Evolutionary conservation across 768 basidiomycete species (phyloP), one percentile per base, ranked within the genome.

Genomic region (Pleurotus platypus): DNA sequence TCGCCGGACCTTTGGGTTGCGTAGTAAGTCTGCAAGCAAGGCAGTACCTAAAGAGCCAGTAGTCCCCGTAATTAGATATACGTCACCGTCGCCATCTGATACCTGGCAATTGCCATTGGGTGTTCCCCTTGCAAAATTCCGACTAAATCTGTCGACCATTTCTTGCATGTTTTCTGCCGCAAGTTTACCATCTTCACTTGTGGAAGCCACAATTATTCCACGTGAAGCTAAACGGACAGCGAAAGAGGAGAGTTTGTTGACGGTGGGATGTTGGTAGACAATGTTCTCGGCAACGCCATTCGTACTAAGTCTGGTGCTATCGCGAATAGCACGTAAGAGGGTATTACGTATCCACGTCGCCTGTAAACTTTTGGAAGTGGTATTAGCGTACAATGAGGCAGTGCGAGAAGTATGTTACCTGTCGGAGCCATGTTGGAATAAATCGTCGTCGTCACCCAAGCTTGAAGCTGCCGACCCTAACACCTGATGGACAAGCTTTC

Each of bases 381-480:
- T 26, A 27, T 16, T 30, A 20, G 37, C 15, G 26, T 20, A 15
- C 37, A 35, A 16, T 16, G 15, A 30, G 43, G 9, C 15, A 20
- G 37, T 11, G 43, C 16, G 39, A 7, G 24, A 22, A 11, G 20
- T 18, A 7, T 7, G 12, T 5, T 39, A 71, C 70, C 72, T 72
- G 58, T 75, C 74, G 57, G 71, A 70, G 2, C 76, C 74, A 48
- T 69, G 60, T 37, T 66, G 64, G 59, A 75, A 75, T 22, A 78
- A 37, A 54, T 75, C 72, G n/a, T 65, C 69, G 4, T 61, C 50
- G 54, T 77, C 75, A 12, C 18, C 55, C 0, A 45, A 40, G 5
- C 56, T 50, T 11, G 30, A 35, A 35, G 8, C 11, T 35, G 30
- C 8, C 4, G 49, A 40, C 9, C 49, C 59, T 61, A 77, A 38